Percentiles rank a stretch among this genome's conserved stretches.
phyloP scores from a whole-genome alignment of 306 rosid species.

The Quercus rubra region DNA sequence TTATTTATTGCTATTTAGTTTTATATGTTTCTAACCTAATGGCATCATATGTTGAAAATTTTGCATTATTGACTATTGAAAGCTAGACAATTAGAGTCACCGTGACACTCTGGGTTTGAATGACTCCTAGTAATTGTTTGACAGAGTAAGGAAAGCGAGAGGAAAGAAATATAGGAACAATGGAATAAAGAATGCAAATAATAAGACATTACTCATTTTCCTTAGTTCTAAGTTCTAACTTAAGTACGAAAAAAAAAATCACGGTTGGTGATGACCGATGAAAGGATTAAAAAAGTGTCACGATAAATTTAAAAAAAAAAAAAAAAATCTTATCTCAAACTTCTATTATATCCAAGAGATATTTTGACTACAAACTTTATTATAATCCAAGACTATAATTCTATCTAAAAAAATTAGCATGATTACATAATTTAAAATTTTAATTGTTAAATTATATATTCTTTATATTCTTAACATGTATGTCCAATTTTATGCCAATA shows the following conservation, averaged over 20 bases:
- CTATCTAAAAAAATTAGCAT: no score
- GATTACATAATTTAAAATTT: no score
- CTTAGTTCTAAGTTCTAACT: no score
- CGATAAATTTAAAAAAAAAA: no score
- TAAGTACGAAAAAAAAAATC: no score
- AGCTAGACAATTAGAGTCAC: background rate
- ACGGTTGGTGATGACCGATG: no score
- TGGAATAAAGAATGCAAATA: background rate
- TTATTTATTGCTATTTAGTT: background rate
- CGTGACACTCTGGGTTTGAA: background rate
- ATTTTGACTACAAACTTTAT: accelerated
- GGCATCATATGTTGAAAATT: background rate
- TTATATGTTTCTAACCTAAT: background rate
- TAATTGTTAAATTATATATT: no score
- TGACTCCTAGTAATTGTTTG: no score
- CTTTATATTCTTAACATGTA: accelerated
- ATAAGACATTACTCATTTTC: no score
- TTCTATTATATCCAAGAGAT: no score
- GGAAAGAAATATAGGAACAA: background rate
- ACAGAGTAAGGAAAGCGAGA: background rate
- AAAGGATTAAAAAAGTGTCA: no score
- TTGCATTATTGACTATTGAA: background rate
- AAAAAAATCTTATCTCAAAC: no score
- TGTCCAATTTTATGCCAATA: accelerated
- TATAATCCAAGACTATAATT: accelerated